These are phyloP conservation scores for Sisymbrium altissimum DNA, from an alignment of 345 rosid genomes.

Conservation along the genomic window DNA sequence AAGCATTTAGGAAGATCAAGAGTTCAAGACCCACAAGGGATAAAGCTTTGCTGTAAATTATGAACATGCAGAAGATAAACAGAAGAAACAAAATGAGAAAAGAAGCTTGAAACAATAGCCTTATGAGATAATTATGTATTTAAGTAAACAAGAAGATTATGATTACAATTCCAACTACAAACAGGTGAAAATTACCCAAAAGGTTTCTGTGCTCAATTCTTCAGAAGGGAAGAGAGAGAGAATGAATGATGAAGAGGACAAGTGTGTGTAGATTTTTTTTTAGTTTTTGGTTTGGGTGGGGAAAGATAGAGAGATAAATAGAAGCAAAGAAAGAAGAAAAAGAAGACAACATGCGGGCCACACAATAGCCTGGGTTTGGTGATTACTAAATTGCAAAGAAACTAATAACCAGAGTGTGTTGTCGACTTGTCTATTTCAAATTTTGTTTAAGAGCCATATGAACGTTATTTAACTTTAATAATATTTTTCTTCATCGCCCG, in stretches of 20 bases:
- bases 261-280: not conserved
- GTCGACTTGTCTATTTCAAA: not conserved
- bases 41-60: not conserved
- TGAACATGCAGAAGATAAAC: slow-evolving; percentile 10
- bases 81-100: not conserved
- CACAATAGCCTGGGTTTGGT: slow-evolving; percentile 22
- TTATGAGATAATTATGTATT: not conserved
- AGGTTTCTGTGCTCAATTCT: not conserved
- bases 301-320: slow-evolving; percentile 19
- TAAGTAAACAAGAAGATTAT: not conserved
- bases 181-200: slow-evolving; percentile 14
- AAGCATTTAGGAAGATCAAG: not conserved
- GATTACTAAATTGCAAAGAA: slow-evolving; percentile 19
- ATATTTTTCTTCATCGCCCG: not conserved
- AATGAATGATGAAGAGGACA: not conserved
- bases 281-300: not conserved
- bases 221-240: slow-evolving; percentile 2
- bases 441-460: slow-evolving; percentile 10
- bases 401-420: slow-evolving; percentile 8
- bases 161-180: not conserved
- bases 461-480: not conserved
- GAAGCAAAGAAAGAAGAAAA: slow-evolving; percentile 10
- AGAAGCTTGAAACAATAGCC: not conserved
- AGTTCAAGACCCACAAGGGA: not conserved
- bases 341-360: slow-evolving; percentile 33